Evolutionary conservation across 306 rosid genomes (phyloP).

Genomic region (Styphnolobium japonicum): DNA sequence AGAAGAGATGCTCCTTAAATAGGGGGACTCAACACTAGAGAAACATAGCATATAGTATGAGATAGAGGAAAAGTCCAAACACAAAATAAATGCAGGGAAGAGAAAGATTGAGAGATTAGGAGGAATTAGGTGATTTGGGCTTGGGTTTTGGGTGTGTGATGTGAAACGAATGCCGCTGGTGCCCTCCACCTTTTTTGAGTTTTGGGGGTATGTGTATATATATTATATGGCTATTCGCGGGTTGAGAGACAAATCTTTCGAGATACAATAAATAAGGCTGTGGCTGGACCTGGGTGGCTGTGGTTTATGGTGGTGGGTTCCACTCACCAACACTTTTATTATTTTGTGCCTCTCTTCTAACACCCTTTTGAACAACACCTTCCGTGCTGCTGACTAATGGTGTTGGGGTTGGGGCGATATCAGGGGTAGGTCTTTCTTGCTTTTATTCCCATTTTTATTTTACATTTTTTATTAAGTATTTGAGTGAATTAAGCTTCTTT

Average conservation of each 20-base stretch:
- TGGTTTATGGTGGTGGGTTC: neutral
- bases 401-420: neutral
- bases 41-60: neutral
- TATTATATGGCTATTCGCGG: neutral
- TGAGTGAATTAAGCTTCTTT: too few relatives aligned
- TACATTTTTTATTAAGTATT: too few relatives aligned
- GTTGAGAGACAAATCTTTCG: neutral
- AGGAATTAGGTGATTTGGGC: neutral
- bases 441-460: too few relatives aligned
- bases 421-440: neutral
- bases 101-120: neutral
- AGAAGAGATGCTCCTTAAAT: conserved; percentile 19
- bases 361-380: too few relatives aligned
- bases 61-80: conserved; percentile 33
- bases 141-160: neutral
- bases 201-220: neutral
- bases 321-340: neutral
- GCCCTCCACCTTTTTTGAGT: neutral
- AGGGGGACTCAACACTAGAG: neutral
- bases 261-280: neutral
- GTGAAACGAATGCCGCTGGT: neutral
- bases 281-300: neutral
- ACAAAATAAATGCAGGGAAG: conserved; percentile 23
- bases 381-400: neutral
- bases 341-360: too few relatives aligned